A percentile compares a stretch with the other conserved stretches of the same genome.
These are phyloP conservation scores for Vaccinium myrtillus DNA, from an alignment of 148 eudicot genomes.

Conservation along the genomic window DNA sequence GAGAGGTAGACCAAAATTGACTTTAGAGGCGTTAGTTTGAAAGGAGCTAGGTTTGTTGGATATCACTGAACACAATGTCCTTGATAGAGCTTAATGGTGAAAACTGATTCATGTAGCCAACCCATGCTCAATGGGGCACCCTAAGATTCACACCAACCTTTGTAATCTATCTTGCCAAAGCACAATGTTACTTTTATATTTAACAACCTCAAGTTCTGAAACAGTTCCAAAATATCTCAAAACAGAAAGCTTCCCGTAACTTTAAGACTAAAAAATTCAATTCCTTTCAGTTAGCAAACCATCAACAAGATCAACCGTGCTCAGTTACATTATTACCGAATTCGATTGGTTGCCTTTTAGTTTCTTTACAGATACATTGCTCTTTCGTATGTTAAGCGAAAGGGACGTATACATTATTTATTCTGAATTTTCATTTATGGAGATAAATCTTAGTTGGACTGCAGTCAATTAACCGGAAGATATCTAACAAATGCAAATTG, in stretches of 20 bases:
- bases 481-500: too few relatives aligned
- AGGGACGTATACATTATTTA: not conserved
- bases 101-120: too few relatives aligned
- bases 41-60: too few relatives aligned
- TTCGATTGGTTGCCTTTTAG: not conserved
- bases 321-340: not conserved
- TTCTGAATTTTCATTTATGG: not conserved
- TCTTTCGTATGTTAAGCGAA: not conserved
- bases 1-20: too few relatives aligned
- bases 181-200: not conserved
- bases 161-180: not conserved
- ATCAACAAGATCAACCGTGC: not conserved
- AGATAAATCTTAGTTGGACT: not conserved
- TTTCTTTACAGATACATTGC: not conserved
- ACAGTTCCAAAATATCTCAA: not conserved
- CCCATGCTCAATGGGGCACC: not conserved
- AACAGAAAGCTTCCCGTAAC: not conserved
- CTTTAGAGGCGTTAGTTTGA: too few relatives aligned
- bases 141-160: not conserved
- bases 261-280: not conserved
- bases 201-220: not conserved
- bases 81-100: too few relatives aligned
- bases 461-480: not conserved
- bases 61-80: too few relatives aligned
- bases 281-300: not conserved